phyloP scores from a whole-genome alignment of 225 moss, liverwort and hornwort species.

The Takakia lepidozioides region DNA sequence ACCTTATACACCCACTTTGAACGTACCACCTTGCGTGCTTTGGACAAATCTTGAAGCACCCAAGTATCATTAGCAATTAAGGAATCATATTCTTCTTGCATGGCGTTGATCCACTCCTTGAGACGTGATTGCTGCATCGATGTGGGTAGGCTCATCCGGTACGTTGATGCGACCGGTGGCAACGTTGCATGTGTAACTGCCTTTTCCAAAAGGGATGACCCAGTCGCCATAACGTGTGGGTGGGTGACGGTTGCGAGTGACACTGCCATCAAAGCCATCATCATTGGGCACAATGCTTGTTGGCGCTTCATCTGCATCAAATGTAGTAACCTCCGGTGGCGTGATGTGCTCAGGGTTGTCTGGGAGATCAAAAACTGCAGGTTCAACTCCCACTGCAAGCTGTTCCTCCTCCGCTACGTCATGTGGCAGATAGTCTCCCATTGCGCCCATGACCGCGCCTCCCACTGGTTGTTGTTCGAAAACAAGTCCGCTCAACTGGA shows the following conservation, averaged over 20 bases:
- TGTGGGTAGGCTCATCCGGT: not conserved
- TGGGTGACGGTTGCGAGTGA: not conserved
- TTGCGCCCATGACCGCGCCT: too few species aligned
- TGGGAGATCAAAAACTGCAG: too few species aligned
- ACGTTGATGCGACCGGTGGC: too few species aligned
- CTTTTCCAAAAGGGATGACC: not conserved
- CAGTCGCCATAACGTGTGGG: not conserved
- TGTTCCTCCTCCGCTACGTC: too few species aligned
- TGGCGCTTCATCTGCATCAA: not conserved
- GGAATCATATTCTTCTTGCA: conserved; percentile 4
- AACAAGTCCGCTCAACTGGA: too few species aligned
- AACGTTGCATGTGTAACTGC: not conserved
- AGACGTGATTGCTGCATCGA: not conserved
- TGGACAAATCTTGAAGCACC: not conserved
- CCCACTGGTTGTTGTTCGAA: too few species aligned
- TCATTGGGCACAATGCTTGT: not conserved
- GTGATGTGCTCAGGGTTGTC: too few species aligned
- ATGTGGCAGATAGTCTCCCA: too few species aligned
- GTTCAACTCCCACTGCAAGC: too few species aligned
- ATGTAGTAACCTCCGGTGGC: too few species aligned
- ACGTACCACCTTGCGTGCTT: not conserved
- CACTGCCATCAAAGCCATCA: not conserved
- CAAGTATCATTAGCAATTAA: not conserved
- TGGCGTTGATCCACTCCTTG: conserved; percentile 2
- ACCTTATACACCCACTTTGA: conserved; percentile 12